phyloP scores from a whole-genome alignment of 768 basidiomycete species.

The Amanita exitialis region DNA sequence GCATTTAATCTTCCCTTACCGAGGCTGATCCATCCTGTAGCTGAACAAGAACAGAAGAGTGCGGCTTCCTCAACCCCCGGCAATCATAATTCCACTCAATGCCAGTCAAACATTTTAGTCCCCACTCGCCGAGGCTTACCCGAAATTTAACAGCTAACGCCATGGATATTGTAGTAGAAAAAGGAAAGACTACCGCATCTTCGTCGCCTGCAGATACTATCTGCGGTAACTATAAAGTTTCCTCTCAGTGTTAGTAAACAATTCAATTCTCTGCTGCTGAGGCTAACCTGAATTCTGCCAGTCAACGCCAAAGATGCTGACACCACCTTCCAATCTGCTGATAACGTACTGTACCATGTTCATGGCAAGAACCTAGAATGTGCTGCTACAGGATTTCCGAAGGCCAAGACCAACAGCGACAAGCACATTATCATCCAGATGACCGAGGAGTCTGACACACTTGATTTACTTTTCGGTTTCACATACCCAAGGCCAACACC shows the following conservation, averaged over 20 bases:
- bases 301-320: constrained; percentile 11
- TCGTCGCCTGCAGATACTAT: too few species aligned
- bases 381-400: constrained; percentile 9
- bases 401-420: not conserved
- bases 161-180: too few species aligned
- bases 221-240: too few species aligned
- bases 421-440: not conserved
- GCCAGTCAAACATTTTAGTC: too few species aligned
- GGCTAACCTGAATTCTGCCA: not conserved
- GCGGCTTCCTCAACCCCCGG: too few species aligned
- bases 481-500: constrained; percentile 7
- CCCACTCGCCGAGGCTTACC: too few species aligned
- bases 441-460: constrained; percentile 5
- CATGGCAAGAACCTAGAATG: constrained; percentile 10
- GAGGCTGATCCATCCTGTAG: too few species aligned
- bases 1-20: not conserved
- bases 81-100: too few species aligned
- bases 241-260: not conserved
- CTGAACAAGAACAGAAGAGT: too few species aligned
- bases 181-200: too few species aligned
- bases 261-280: not conserved
- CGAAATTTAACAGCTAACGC: too few species aligned
- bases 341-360: not conserved
- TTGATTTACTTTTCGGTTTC: constrained; percentile 8
- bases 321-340: constrained; percentile 10